Evolutionary conservation across 108 stramenopile species (phyloP), one percentile per base, ranked within the genome.

Genomic region (Nannochloropsis salina): DNA sequence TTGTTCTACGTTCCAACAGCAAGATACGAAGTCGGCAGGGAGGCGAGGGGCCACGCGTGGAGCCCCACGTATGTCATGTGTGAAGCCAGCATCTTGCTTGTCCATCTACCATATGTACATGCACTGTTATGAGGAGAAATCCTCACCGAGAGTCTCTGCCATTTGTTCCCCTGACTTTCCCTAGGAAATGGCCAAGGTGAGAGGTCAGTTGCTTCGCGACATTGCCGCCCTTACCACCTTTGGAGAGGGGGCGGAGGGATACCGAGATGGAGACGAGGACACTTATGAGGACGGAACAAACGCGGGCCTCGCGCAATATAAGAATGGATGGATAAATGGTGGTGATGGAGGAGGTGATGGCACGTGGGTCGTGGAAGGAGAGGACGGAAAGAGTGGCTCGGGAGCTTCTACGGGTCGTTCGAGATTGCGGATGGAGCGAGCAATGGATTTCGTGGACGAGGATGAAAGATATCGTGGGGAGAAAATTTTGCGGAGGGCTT

Each of bases 361-460:
- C n/a, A n/a, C n/a, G 15, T 74, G 61, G 61, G 20, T 15, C 61
- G 61, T 74, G 20, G 61, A 74, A 74, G 61, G 8, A 15, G 61
- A 74, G 15, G 61, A 74, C 6, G 61, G 61, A n/a, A n/a, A 2
- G 15, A n/a, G 15, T 15, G 61, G 61, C 15, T 15, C 20, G 3
- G 61, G 4, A n/a, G 61, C 61, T 8, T 31, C 31, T 1, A n/a
- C n/a, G 61, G n/a, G 61, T 6, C 61, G 61, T 15, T 74, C 61
- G 61, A 74, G 61, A n/a, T n/a, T 74, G 61, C 61, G 61, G 61
- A 74, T 74, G 61, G 61, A 74, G 61, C 61, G 61, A n/a, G 61
- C 61, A n/a, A 74, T 74, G 61, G 61, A 74, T 74, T 74, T 74
- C n/a, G 61, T 15, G 61, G 61, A 74, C 20, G 61, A 74, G 61